These are phyloP conservation scores for Apiospora marii DNA, from an alignment of 2,329 filamentous ascomycete species.

Conservation along the genomic window DNA sequence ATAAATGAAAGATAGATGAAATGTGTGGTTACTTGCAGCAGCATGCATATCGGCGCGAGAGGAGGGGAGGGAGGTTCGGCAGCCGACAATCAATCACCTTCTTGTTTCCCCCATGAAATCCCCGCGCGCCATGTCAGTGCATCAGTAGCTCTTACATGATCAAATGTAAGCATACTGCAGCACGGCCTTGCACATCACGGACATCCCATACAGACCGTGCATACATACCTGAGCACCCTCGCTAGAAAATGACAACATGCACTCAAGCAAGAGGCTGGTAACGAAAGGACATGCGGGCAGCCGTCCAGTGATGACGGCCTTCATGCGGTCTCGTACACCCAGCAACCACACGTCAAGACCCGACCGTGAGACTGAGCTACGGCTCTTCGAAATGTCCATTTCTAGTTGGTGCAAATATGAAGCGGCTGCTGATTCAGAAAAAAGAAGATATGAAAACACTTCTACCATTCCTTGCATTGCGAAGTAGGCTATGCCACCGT, in stretches of 20 bases:
- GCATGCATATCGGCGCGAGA: background rate
- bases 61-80: background rate
- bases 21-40: constrained; percentile 6
- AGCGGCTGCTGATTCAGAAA: background rate
- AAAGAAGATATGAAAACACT: background rate
- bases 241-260: background rate
- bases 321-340: background rate
- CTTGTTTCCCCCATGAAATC: background rate
- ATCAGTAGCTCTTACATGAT: background rate
- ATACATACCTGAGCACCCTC: background rate
- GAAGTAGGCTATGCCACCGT: background rate
- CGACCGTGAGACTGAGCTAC: background rate
- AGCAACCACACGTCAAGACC: background rate
- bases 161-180: background rate
- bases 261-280: background rate
- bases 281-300: background rate
- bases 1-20: background rate
- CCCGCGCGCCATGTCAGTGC: background rate
- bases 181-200: background rate
- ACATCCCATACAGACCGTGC: background rate
- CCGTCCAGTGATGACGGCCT: background rate
- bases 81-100: background rate
- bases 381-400: background rate
- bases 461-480: background rate
- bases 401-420: background rate